Evolutionary conservation across 2,329 filamentous ascomycete species (phyloP).

Genomic region (Dendrostoma leiphaemia): DNA sequence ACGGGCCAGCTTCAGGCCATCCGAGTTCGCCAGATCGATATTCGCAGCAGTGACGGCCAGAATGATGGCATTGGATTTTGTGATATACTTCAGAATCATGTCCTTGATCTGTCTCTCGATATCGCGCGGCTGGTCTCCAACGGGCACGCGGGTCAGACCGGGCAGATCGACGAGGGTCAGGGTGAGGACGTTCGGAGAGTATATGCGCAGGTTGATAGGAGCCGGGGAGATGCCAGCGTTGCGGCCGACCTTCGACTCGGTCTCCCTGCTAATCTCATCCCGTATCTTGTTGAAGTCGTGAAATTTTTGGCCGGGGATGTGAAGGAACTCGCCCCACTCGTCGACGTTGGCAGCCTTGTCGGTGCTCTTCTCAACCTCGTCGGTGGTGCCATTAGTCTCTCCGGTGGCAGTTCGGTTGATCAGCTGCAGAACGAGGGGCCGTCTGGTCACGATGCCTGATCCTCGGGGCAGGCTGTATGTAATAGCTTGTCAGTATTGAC

Average conservation of each 20-base stretch:
- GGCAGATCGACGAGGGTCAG: constrained; percentile 94
- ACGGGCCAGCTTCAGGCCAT: constrained; percentile 91
- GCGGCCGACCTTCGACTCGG: constrained; percentile 62
- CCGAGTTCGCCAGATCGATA: constrained; percentile 97
- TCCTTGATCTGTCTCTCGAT: constrained; percentile 98
- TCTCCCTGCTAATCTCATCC: constrained; percentile 91
- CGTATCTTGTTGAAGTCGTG: constrained; percentile 95
- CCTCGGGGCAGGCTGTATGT: constrained; percentile 88
- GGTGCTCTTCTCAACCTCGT: constrained; percentile 62
- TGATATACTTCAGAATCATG: constrained; percentile 96
- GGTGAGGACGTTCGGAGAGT: constrained; percentile 94
- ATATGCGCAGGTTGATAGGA: constrained; percentile 98
- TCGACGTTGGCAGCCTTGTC: constrained; percentile 90
- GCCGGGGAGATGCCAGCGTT: constrained; percentile 99
- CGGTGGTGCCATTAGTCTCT: constrained; percentile 71
- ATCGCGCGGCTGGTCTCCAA: constrained; percentile 94
- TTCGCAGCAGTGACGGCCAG: constrained; percentile 96
- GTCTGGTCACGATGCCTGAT: constrained; percentile 93
- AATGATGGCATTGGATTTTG: constrained; percentile 97
- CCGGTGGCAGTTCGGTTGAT: constrained; percentile 72
- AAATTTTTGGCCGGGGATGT: constrained; percentile 90
- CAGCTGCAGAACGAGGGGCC: constrained; percentile 93
- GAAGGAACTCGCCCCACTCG: constrained; percentile 94
- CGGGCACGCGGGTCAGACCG: constrained; percentile 94
- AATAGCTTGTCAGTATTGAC: background rate